Evolutionary conservation across 345 rosid species (phyloP).

Genomic region (Lumnitzera littorea): DNA sequence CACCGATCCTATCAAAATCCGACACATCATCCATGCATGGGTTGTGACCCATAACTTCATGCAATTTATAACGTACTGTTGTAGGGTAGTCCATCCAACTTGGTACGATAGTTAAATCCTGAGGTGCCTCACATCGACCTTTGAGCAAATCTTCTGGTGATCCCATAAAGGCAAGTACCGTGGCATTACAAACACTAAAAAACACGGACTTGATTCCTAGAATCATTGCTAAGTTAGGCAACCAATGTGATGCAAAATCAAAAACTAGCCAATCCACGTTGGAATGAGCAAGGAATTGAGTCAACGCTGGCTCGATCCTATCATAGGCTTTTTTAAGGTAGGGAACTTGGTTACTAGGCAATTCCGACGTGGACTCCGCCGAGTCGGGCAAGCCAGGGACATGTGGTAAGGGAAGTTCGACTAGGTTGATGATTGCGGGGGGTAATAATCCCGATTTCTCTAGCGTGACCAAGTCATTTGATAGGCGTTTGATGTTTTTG

Average conservation of each 20-base stretch:
- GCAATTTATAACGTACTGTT: too few relatives aligned
- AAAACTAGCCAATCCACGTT: constrained; percentile 7
- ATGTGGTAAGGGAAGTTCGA: too few relatives aligned
- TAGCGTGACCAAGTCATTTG: not conserved
- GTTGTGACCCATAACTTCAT: too few relatives aligned
- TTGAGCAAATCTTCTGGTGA: too few relatives aligned
- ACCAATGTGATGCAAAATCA: constrained; percentile 9
- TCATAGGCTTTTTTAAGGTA: constrained; percentile 6
- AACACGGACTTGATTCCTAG: too few relatives aligned
- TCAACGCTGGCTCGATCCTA: not conserved
- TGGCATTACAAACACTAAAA: too few relatives aligned
- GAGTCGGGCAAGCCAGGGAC: not conserved
- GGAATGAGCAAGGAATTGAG: not conserved
- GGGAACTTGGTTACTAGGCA: constrained; percentile 3
- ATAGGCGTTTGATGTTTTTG: constrained; percentile 1
- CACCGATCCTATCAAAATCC: too few relatives aligned
- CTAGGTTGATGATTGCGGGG: not conserved
- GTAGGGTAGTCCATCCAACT: too few relatives aligned
- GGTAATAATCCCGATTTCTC: not conserved
- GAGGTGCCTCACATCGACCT: too few relatives aligned
- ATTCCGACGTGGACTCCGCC: constrained; percentile 5
- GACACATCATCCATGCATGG: too few relatives aligned
- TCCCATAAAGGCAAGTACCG: too few relatives aligned
- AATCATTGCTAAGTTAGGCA: not conserved
- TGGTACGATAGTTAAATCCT: too few relatives aligned